Evolutionary conservation across 108 stramenopile species (phyloP).

Genomic region (Skeletonema marinoi): DNA sequence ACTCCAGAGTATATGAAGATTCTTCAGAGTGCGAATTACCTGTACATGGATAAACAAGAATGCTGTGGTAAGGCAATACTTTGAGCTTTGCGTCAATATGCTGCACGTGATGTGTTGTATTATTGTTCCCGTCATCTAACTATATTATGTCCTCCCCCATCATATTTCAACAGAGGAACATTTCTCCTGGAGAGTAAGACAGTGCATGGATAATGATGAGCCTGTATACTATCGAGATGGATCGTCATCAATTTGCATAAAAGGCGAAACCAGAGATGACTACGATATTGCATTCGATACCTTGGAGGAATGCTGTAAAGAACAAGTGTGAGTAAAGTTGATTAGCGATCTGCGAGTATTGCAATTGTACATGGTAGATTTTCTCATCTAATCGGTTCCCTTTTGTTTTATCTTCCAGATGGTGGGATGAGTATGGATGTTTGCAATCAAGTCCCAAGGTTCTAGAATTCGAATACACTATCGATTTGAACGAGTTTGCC

Average conservation of each 20-base stretch:
- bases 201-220: conserved; percentile 27
- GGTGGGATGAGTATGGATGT: conserved; percentile 22
- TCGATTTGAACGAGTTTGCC: conserved; percentile 9
- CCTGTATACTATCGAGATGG: conserved; percentile 18
- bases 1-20: conserved; percentile 31
- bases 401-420: not conserved
- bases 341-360: not conserved
- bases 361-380: not conserved
- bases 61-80: not conserved
- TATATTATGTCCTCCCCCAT: not conserved
- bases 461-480: conserved; percentile 15
- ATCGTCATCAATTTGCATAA: not conserved
- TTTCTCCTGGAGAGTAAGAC: conserved; percentile 24
- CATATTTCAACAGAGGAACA: not conserved
- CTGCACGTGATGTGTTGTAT: not conserved
- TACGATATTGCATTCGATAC: conserved; percentile 28
- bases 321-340: conserved; percentile 1
- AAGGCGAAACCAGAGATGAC: conserved; percentile 10
- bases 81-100: not conserved
- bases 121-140: not conserved
- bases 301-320: conserved; percentile 6
- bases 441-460: conserved; percentile 11
- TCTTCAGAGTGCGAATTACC: conserved; percentile 22
- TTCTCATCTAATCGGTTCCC: not conserved
- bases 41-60: conserved; percentile 17